These are phyloP conservation scores for Pythium folliculosum DNA, from an alignment of 352 stramenopile species.

Conservation along the genomic window DNA sequence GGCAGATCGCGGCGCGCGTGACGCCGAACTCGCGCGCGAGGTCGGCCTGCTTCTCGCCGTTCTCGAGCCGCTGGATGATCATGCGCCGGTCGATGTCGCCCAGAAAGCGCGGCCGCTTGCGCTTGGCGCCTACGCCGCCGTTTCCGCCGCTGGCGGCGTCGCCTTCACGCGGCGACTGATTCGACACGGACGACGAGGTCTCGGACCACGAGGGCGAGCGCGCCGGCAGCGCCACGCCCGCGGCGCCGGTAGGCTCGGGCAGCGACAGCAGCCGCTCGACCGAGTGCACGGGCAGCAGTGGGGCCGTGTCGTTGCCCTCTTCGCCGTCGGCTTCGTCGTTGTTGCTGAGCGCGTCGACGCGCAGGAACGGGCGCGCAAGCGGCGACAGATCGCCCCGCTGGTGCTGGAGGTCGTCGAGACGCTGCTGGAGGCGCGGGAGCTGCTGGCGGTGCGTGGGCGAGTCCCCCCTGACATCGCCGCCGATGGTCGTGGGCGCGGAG, in stretches of 20 bases:
- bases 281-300: too few species aligned
- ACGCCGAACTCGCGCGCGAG: slow-evolving; percentile 68
- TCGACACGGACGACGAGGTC: slow-evolving; percentile 21
- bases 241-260: not conserved
- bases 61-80: slow-evolving; percentile 71
- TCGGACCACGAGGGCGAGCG: slow-evolving; percentile 18
- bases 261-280: slow-evolving; percentile 14
- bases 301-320: too few species aligned
- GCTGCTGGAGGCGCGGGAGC: slow-evolving; percentile 23
- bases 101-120: slow-evolving; percentile 56
- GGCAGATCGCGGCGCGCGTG: slow-evolving; percentile 65
- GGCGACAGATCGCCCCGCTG: not conserved
- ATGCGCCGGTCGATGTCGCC: slow-evolving; percentile 58
- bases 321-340: too few species aligned
- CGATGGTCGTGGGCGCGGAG: not conserved
- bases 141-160: too few species aligned
- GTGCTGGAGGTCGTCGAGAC: slow-evolving; percentile 6
- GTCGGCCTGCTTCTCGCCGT: slow-evolving; percentile 63
- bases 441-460: slow-evolving; percentile 17
- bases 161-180: slow-evolving; percentile 26
- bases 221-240: not conserved
- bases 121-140: slow-evolving; percentile 1
- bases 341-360: too few species aligned
- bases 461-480: not conserved
- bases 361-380: not conserved